phyloP scores from a whole-genome alignment of 2,329 filamentous ascomycete species.

The Camptophora hylomeconis region DNA sequence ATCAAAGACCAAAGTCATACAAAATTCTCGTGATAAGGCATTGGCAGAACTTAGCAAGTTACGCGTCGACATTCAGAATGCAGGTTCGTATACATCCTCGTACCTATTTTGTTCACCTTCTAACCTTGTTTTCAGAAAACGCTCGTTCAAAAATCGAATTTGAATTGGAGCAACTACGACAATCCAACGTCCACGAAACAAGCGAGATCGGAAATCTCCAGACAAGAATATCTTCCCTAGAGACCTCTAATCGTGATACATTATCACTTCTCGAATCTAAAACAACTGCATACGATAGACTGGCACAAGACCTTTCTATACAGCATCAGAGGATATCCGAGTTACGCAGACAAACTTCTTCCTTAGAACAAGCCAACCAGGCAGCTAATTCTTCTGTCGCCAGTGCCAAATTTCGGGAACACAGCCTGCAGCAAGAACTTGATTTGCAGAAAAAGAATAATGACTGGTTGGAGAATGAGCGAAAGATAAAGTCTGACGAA shows the following conservation, averaged over 20 bases:
- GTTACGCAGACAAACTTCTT: slow-evolving; percentile 67
- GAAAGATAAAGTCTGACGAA: slow-evolving; percentile 80
- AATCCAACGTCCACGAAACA: slow-evolving; percentile 51
- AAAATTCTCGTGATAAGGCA: slow-evolving; percentile 68
- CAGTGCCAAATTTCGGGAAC: slow-evolving; percentile 78
- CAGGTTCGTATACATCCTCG: slow-evolving; percentile 45
- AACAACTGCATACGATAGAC: slow-evolving; percentile 68
- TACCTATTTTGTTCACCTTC: slow-evolving; percentile 1
- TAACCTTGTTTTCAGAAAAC: slow-evolving; percentile 46
- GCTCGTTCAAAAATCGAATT: slow-evolving; percentile 62
- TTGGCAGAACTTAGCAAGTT: slow-evolving; percentile 73
- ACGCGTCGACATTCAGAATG: slow-evolving; percentile 64
- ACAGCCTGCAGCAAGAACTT: slow-evolving; percentile 79
- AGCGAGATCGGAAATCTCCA: slow-evolving; percentile 64
- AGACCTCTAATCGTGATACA: slow-evolving; percentile 85
- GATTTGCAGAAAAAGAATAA: slow-evolving; percentile 79
- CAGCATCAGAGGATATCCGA: slow-evolving; percentile 82
- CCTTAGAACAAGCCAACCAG: slow-evolving; percentile 73
- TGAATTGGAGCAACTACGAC: slow-evolving; percentile 66
- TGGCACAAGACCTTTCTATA: slow-evolving; percentile 73
- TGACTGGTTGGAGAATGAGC: slow-evolving; percentile 84
- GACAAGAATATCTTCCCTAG: slow-evolving; percentile 71
- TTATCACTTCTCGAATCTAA: slow-evolving; percentile 82
- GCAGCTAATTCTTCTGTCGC: slow-evolving; percentile 65
- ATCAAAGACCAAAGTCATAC: slow-evolving; percentile 67